These are phyloP conservation scores for Solanum chiquidenum DNA, from an alignment of 257 asterid species.

Conservation along the genomic window DNA sequence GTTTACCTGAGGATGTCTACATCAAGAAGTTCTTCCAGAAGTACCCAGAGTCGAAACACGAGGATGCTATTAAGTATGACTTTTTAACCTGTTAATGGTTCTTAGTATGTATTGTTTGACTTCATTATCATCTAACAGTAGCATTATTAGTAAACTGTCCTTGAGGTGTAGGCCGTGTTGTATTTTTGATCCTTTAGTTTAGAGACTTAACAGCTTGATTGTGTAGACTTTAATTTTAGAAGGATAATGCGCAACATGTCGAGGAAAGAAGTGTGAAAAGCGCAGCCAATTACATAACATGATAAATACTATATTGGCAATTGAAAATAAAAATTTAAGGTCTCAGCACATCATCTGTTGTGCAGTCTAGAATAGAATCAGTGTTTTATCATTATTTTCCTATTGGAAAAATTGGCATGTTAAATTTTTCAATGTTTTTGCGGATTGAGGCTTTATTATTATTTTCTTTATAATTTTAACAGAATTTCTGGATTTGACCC, in stretches of 20 bases:
- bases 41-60: conserved; percentile 58
- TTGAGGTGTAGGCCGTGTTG: not conserved
- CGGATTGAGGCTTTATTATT: not conserved
- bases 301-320: not conserved
- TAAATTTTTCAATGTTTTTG: not conserved
- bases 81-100: not conserved
- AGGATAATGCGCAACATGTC: not conserved
- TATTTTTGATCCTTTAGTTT: not conserved
- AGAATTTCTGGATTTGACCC: conserved; percentile 69
- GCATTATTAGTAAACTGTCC: not conserved
- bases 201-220: not conserved
- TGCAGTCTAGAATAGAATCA: not conserved
- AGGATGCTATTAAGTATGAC: conserved; percentile 70
- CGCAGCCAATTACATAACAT: not conserved
- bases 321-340: not conserved
- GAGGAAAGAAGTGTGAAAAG: not conserved
- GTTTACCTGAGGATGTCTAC: conserved; percentile 72
- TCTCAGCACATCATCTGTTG: not conserved
- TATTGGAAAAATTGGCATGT: not conserved
- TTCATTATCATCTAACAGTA: not conserved
- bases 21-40: conserved; percentile 54
- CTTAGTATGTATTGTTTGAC: not conserved
- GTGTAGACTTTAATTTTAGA: not conserved
- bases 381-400: not conserved
- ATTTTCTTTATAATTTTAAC: conserved; percentile 1